Evolutionary conservation across 1,284 basidiomycete genomes (phyloP), one percentile per base, ranked within the genome.

Genomic region (Leccinum ponderosum): DNA sequence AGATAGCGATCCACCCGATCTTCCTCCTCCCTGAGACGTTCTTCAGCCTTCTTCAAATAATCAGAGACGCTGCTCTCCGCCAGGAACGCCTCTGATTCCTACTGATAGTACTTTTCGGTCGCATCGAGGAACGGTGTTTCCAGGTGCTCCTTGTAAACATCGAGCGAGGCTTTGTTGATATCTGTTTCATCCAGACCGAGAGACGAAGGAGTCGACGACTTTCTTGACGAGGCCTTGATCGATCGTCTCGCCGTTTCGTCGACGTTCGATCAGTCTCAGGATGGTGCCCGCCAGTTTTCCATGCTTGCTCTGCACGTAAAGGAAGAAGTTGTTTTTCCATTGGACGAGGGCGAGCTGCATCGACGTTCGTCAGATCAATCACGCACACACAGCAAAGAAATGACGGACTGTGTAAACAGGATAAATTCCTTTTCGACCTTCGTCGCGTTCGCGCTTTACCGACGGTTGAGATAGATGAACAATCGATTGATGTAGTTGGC

Each of bases 371-470:
- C 3, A 20, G 37, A 61, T 69, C 42, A 63, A 63, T 57, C 53
- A 55, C 25, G 17, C 20, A 20, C 42, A 29, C 52, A 27, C 7
- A 48, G 25, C 2, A 7, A 33, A 47, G 6, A 48, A 33, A 48
- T n/a, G 20, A 31, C 92, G 71, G 73, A 97, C 95, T 31, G 96
- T 99, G 78, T 98, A 99, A 29, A 99, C 94, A 5, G 89, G 89
- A 77, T 97, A 98, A 48, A 98, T 91, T 56, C 92, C 91, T 78
- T 96, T 98, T 71, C 95, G 86, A 6, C 97, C 97, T 75, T 99
- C 97, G 70, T 99, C 97, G 74, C 97, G 91, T 76, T 99, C 96
- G 52, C 97, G 87, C 80, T 97, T 98, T 55, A 99, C 96, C 97
- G 95, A 62, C 97, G 93, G 76, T 99, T 98, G 63, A 98, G 87